Evolutionary conservation across 371 early-diverging fungal species (phyloP).

Genomic region (Nematocida ausubeli): DNA sequence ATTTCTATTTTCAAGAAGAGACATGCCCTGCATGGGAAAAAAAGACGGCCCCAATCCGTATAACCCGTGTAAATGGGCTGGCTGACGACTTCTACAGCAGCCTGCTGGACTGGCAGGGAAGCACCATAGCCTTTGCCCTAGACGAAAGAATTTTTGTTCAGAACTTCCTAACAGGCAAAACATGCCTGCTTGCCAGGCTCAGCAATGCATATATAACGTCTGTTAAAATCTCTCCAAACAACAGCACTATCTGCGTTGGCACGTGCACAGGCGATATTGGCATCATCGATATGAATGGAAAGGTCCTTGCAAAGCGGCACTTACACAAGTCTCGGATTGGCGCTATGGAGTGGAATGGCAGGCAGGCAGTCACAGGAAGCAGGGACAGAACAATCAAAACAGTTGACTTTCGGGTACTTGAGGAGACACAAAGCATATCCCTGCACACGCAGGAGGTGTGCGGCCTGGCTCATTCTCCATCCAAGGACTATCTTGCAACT

Average conservation of each 20-base stretch:
- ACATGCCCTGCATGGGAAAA: not conserved
- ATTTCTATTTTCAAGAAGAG: not conserved
- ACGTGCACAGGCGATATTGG: conserved; percentile 54
- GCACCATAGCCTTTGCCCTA: conserved; percentile 61
- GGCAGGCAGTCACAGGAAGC: conserved; percentile 63
- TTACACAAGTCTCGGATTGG: conserved; percentile 65
- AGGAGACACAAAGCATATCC: conserved; percentile 30
- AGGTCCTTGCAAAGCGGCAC: conserved; percentile 29
- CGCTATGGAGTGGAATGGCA: conserved; percentile 59
- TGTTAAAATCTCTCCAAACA: conserved; percentile 54
- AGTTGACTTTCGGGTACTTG: conserved; percentile 60
- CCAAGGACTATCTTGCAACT: conserved; percentile 57
- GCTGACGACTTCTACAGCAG: conserved; percentile 69
- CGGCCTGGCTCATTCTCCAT: conserved; percentile 61
- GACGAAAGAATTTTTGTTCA: conserved; percentile 60
- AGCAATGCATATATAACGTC: conserved; percentile 54
- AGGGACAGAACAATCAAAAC: conserved; percentile 65
- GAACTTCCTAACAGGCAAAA: conserved; percentile 61
- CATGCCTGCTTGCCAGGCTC: conserved; percentile 38
- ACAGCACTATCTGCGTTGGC: conserved; percentile 56
- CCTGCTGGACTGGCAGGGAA: conserved; percentile 66
- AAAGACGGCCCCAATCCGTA: conserved; percentile 32
- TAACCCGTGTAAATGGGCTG: conserved; percentile 44
- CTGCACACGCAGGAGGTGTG: conserved; percentile 68
- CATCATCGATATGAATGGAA: conserved; percentile 46